Base-by-base conservation (phyloP, 2,329 filamentous ascomycete genomes). In the Ceratocystis albifundus region DNA sequence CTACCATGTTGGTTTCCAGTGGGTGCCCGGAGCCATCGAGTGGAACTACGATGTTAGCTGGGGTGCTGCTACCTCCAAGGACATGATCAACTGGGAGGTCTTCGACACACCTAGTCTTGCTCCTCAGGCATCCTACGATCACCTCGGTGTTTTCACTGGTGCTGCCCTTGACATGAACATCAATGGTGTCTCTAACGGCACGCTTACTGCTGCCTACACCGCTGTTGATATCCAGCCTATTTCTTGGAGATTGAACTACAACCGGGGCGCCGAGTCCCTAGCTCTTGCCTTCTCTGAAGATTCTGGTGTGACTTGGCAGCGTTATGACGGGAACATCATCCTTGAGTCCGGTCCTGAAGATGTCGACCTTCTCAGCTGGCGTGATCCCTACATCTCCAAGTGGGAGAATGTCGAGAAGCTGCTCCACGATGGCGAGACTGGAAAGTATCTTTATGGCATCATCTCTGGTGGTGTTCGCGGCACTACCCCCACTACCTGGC, bases 1-100 rank as follows among this genome's bases (percentile, higher is more conserved):
- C 28, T 79, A 79, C 68, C 77, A 79, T 28, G 73, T 79, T 45
- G 77, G 76, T 32, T 79, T 74, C 69, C 73, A 79, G n/a, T 74
- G 66, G 66, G 61, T 64, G 22, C 66, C 66, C n/a, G 64, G 65
- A 1, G n/a, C n/a, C 22, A 64, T 68, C 28, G 15, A 76, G 62
- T 67, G 70, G 62, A 74, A 73, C 55, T 32, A 32, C n/a, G 62
- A 68, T 61, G 65, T 67, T 50, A 73, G 73, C 22, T 69, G 74
- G n/a, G 75, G 74, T 8, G 74, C 75, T 20, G 77, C 75, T 17
- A 79, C 62, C 25, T 65, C 77, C 0, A 72, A 75, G 50, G 76
- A 80, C 62, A 71, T 80, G 20, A 73, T 79, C 15, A 77, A 74
- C 25, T 68, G 66, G 66, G 25, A 65, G 48, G 64, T 68, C 25